Conservation (phyloP, 805 yeast species). For the Kluyveromyces nonfermentans region DNA sequence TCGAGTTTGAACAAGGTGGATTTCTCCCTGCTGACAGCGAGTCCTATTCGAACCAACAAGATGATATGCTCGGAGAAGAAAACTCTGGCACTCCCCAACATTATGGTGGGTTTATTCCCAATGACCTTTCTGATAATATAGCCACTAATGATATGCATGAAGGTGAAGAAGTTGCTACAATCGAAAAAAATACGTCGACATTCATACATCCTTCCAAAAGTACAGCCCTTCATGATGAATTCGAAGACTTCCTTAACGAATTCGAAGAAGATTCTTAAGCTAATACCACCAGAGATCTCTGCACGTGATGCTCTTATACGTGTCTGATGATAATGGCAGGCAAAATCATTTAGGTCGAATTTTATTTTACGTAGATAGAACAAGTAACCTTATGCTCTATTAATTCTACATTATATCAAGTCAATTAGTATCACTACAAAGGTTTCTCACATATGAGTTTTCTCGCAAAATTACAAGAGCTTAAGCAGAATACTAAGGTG, state of each 20-base stretch:
- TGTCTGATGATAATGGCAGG: not conserved
- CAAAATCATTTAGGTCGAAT: not conserved
- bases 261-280: slow-evolving; percentile 25
- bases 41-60: not conserved
- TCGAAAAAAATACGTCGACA: not conserved
- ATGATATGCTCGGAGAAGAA: not conserved
- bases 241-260: slow-evolving; percentile 28
- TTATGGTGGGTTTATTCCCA: too few species aligned
- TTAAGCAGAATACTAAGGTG: slow-evolving; percentile 16
- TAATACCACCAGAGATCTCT: not conserved
- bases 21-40: slow-evolving; percentile 5
- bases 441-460: slow-evolving; percentile 20
- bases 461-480: slow-evolving; percentile 21
- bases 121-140: too few species aligned
- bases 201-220: not conserved
- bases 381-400: too few species aligned
- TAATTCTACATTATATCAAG: too few species aligned
- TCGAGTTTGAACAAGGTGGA: slow-evolving; percentile 10
- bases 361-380: too few species aligned
- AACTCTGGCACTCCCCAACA: not conserved
- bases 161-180: not conserved
- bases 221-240: slow-evolving; percentile 16
- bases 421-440: not conserved
- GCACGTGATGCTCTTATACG: not conserved
- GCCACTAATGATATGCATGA: not conserved